Evolutionary conservation across 441 rosid species (phyloP).

Genomic region (Manihot esculenta): DNA sequence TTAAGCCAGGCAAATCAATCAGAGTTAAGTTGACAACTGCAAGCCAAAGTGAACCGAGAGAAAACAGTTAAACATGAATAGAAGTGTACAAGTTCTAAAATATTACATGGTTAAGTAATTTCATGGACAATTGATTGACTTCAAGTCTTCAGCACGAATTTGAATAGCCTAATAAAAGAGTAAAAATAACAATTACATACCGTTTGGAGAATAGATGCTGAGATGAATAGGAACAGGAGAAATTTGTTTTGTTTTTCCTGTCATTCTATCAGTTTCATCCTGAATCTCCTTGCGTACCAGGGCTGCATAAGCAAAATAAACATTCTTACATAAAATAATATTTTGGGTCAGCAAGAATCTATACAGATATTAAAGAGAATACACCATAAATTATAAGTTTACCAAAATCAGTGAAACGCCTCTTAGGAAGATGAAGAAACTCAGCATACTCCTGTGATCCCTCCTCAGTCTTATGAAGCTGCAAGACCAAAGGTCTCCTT

Average conservation of each 20-base stretch:
- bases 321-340: neutral
- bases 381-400: constrained; percentile 9
- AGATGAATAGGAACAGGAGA: constrained; percentile 91
- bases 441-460: constrained; percentile 72
- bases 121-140: neutral
- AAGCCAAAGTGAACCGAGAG: constrained; percentile 15
- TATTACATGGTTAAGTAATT: neutral
- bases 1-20: constrained; percentile 83
- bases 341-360: neutral
- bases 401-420: constrained; percentile 70
- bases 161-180: neutral
- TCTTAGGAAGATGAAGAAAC: constrained; percentile 65
- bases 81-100: neutral
- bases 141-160: neutral
- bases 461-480: constrained; percentile 66
- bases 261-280: constrained; percentile 82
- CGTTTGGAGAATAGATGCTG: constrained; percentile 86
- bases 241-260: constrained; percentile 80
- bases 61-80: constrained; percentile 10
- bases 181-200: constrained; percentile 30
- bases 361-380: too few relatives aligned
- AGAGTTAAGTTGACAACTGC: constrained; percentile 93
- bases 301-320: constrained; percentile 34
- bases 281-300: constrained; percentile 76
- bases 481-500: constrained; percentile 79